These are phyloP conservation scores for Pichia inconspicua DNA, from an alignment of 1,139 yeast genomes.

Conservation along the genomic window DNA sequence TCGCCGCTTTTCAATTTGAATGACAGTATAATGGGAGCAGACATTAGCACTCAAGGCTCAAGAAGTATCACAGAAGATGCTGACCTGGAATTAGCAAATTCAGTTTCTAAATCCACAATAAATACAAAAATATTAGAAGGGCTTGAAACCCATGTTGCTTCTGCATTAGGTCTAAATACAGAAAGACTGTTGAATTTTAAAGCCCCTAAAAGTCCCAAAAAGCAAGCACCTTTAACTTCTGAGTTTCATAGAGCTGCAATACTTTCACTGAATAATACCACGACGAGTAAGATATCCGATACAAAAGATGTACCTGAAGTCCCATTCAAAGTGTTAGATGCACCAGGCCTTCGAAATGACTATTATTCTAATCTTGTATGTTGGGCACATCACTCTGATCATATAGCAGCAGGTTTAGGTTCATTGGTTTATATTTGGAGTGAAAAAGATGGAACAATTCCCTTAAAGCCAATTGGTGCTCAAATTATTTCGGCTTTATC, in stretches of 20 bases:
- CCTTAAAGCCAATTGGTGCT: slow-evolving; percentile 29
- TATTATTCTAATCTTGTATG: slow-evolving; percentile 72
- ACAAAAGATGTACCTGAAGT: slow-evolving; percentile 22
- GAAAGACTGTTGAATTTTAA: slow-evolving; percentile 33
- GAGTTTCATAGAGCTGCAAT: not conserved
- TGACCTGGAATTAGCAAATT: not conserved
- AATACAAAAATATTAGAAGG: not conserved
- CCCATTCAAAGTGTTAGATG: slow-evolving; percentile 54
- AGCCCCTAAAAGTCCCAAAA: slow-evolving; percentile 19
- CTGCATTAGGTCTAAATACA: slow-evolving; percentile 39
- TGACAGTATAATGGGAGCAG: not conserved
- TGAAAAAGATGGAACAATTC: slow-evolving; percentile 39
- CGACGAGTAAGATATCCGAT: slow-evolving; percentile 4
- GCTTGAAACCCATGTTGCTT: slow-evolving; percentile 32
- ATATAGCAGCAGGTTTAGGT: slow-evolving; percentile 65
- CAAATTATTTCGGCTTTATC: slow-evolving; percentile 53
- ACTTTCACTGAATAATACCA: not conserved
- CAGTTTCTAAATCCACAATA: not conserved
- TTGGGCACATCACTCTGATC: slow-evolving; percentile 53
- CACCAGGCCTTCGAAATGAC: slow-evolving; percentile 71
- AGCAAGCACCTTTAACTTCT: not conserved
- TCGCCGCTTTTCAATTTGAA: not conserved
- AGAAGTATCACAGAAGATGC: not conserved
- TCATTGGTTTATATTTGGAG: slow-evolving; percentile 61
- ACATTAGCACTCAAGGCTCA: not conserved